A percentile compares a stretch with the other conserved stretches of the same genome.
These are phyloP conservation scores for Ganoderma boninense DNA, from an alignment of 1,284 basidiomycete genomes.

Conservation along the genomic window DNA sequence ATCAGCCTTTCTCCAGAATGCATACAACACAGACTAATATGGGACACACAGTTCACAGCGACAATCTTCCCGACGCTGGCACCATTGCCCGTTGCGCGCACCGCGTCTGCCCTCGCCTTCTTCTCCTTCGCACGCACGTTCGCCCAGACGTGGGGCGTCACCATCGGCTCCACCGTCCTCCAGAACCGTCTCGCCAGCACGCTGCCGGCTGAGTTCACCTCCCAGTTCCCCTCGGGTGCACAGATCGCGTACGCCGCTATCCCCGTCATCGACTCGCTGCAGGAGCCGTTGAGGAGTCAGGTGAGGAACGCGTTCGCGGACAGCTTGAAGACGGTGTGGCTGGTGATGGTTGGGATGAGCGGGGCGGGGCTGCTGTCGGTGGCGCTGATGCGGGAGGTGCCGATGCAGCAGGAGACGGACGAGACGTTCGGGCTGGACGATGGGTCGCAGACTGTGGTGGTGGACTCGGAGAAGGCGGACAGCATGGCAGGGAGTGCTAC, in stretches of 20 bases:
- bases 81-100: slow-evolving; percentile 43
- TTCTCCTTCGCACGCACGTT: slow-evolving; percentile 46
- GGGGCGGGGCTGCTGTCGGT: slow-evolving; percentile 33
- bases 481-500: not conserved
- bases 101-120: slow-evolving; percentile 47
- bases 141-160: slow-evolving; percentile 34
- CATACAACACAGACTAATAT: not conserved
- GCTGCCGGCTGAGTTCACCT: slow-evolving; percentile 22
- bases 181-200: slow-evolving; percentile 27
- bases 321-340: slow-evolving; percentile 40
- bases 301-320: slow-evolving; percentile 43
- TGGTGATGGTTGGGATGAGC: slow-evolving; percentile 37
- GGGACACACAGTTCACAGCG: not conserved
- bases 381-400: slow-evolving; percentile 21
- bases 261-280: slow-evolving; percentile 37
- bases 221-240: slow-evolving; percentile 30
- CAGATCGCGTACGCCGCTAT: slow-evolving; percentile 39
- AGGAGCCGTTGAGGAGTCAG: slow-evolving; percentile 33
- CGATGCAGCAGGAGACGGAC: slow-evolving; percentile 26
- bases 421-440: slow-evolving; percentile 13
- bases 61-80: slow-evolving; percentile 43
- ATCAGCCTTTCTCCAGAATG: no score
- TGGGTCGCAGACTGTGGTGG: not conserved
- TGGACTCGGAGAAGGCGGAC: not conserved
- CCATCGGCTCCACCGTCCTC: slow-evolving; percentile 27